A percentile compares a stretch with the other conserved stretches of the same genome.
Evolutionary conservation across 2,329 filamentous ascomycete species (phyloP).

Genomic region (Paecilomyces variotii): DNA sequence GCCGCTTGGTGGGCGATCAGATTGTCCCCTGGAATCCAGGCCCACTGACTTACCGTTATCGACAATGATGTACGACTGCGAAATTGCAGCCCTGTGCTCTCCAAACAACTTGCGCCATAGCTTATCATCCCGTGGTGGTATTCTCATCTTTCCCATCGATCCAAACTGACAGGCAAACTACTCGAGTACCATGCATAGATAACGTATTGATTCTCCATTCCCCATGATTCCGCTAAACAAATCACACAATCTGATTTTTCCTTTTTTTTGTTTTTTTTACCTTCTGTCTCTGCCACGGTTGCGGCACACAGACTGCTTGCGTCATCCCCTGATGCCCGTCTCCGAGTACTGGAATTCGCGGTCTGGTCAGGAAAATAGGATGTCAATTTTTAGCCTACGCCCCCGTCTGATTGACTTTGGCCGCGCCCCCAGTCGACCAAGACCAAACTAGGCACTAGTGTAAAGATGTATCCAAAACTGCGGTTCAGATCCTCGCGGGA

Average conservation of each 20-base stretch:
- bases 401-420: neutral
- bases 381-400: neutral
- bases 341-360: neutral
- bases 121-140: neutral
- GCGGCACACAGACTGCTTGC: neutral
- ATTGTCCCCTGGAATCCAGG: neutral
- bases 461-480: neutral
- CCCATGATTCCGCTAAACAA: neutral
- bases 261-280: too few relatives aligned
- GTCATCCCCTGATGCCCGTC: neutral
- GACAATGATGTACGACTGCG: neutral
- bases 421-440: neutral
- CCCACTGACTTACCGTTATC: neutral
- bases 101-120: neutral
- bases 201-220: neutral
- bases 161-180: neutral
- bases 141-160: neutral
- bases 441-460: neutral
- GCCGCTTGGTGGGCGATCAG: neutral
- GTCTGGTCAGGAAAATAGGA: neutral
- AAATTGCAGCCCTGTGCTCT: neutral
- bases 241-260: neutral
- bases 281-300: neutral
- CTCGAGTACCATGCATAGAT: neutral
- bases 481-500: neutral